Evolutionary conservation across 75 land plant species (phyloP).

Genomic region (Sequoiadendron giganteum): DNA sequence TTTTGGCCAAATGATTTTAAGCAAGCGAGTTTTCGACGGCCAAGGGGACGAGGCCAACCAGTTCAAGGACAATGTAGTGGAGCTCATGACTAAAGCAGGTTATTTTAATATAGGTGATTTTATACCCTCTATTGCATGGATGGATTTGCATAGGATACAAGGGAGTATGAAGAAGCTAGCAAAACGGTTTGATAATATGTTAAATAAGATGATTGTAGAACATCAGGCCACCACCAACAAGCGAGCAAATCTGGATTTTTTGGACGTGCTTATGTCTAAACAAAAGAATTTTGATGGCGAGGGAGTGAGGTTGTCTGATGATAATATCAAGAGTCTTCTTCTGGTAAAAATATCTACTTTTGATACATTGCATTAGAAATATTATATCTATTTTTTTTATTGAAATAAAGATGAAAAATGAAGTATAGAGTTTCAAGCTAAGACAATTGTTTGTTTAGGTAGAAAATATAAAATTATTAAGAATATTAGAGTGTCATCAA

Average conservation of each 20-base stretch:
- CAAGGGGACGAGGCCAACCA: not conserved
- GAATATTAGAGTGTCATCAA: too few species aligned
- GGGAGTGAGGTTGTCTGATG: conserved; percentile 6
- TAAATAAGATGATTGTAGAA: conserved; percentile 28
- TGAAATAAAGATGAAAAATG: too few species aligned
- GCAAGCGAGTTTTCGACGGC: not conserved
- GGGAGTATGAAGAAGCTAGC: conserved; percentile 20
- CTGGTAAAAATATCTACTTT: not conserved
- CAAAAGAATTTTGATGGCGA: conserved; percentile 1
- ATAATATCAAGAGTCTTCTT: conserved; percentile 31
- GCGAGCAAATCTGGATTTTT: conserved; percentile 21
- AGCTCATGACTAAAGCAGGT: not conserved
- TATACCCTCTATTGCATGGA: conserved; percentile 13
- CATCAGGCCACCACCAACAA: conserved; percentile 3
- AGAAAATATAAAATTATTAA: too few species aligned
- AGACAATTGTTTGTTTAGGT: too few species aligned
- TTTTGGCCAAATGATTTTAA: not conserved
- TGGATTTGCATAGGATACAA: conserved; percentile 1
- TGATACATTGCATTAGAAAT: not conserved
- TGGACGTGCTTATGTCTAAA: conserved; percentile 24
- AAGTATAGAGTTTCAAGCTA: too few species aligned
- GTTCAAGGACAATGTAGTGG: too few species aligned
- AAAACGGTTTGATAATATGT: conserved; percentile 17
- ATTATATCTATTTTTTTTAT: too few species aligned
- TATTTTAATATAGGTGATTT: conserved; percentile 14